Evolutionary conservation across 2,329 filamentous ascomycete genomes (phyloP), one percentile per base, ranked within the genome.

Genomic region (Xenosphaeropsis pyriputrescens): DNA sequence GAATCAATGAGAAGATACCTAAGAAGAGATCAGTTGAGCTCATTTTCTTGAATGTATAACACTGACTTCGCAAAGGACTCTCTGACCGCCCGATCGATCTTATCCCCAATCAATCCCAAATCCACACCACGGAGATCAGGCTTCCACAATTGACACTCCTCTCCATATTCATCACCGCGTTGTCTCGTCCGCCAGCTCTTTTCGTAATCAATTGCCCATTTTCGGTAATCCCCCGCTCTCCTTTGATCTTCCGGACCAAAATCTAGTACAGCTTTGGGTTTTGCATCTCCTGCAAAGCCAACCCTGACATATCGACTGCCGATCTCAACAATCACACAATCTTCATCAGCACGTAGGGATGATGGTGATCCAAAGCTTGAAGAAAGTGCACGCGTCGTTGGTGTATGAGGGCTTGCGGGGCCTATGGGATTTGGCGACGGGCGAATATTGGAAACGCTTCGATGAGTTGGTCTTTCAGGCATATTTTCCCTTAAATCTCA

Each of bases 221-320:
- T 68, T 46, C 85, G 65, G 56, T 88, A 89, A 57, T 95, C 88
- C 7, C 88, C 91, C 9, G 73, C 74, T 43, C 89, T 72, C 38
- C 83, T 72, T 51, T 82, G 77, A 51, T 81, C 70, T 44, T 88
- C 79, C 0, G 84, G 85, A 0, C 76, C 75, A 55, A 86, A 89
- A 16, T 70, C 65, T 16, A 88, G 61, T 12, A 70, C 67, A 1
- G 67, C 71, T 55, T 89, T 93, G 47, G 86, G 86, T 3, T 67
- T 61, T 32, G 77, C 71, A 56, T 94, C 88, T 37, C 88, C 88
- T 5, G 88, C 84, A 53, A 95, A 91, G 0, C 91, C 91, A 8
- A 81, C 79, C 33, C 81, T 75, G 18, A 96, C 57, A 57, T 76
- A 80, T 16, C 89, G 74, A 8, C 83, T 72, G 1, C 86, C 88